Base-by-base conservation (phyloP, 768 basidiomycete species). In the Porphyrellus cyaneotinctus region DNA sequence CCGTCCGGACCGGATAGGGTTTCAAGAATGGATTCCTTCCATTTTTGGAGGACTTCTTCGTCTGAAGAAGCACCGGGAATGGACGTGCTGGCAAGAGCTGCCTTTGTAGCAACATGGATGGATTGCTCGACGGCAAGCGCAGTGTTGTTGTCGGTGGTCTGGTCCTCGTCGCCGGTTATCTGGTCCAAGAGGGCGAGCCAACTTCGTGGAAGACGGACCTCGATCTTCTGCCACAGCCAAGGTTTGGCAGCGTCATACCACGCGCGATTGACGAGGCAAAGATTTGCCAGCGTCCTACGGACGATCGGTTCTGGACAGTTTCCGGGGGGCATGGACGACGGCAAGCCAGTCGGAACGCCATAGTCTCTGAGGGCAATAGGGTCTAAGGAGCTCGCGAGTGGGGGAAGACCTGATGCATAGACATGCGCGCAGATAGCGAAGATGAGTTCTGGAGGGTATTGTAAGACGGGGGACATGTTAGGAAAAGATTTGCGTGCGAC, bases 211-310 rank as follows among this genome's bases (percentile, higher is more conserved):
- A 92, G 79, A 6, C 88, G 81, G 46, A 94, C 85, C 66, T 92
- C 91, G 56, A 93, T 74, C 54, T 83, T 83, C 52, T 80, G 81
- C 90, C 91, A 94, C 6, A 94, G 73, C 88, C 87, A 93, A 0
- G 90, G 90, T 59, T 85, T 87, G n/a, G 91, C 88, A 1, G 88
- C 91, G 26, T 82, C 79, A 63, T 83, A 82, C 87, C 88, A 92
- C 3, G 82, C 77, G 61, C 75, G 86, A 62, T 83, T 88, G 38
- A 91, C 88, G 55, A 88, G 79, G 61, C 86, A 89, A 39, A 92
- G 83, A 59, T 70, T 83, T 6, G 81, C 75, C 20, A 94, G 75
- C 0, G 91, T 84, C 52, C 70, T 75, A 13, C 90, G 81, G 23
- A 82, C 76, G 28, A 82, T 61, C 6, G 80, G 74, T 57, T 91